Conservation (phyloP, 352 stramenopile genomes). For the Pelagophyceae sp. region DNA sequence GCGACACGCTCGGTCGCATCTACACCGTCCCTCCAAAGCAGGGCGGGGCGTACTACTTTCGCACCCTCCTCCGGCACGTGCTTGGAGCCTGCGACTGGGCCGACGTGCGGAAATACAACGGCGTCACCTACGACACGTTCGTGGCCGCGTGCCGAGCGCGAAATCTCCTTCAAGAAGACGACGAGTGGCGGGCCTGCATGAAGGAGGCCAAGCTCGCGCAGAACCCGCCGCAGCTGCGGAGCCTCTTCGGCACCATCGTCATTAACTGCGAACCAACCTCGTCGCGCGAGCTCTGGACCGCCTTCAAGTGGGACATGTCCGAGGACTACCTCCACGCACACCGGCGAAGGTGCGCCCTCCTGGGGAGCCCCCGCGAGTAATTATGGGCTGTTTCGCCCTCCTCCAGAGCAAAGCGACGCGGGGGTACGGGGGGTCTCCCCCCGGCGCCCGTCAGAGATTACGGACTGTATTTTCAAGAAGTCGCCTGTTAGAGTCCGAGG, state of each 20-base stretch:
- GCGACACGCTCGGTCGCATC: neutral
- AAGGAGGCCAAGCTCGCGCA: neutral
- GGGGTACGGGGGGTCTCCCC: too few species aligned
- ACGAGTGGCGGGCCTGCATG: neutral
- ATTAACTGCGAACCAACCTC: neutral
- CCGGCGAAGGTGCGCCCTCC: too few species aligned
- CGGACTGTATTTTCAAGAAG: too few species aligned
- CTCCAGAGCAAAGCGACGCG: too few species aligned
- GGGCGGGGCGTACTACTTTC: neutral
- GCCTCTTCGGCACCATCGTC: neutral
- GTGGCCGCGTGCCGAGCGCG: neutral
- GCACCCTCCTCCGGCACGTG: neutral
- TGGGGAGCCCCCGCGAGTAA: too few species aligned
- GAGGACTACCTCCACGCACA: neutral
- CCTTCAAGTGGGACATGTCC: neutral
- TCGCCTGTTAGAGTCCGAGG: too few species aligned
- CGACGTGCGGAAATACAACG: neutral
- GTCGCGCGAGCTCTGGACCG: neutral
- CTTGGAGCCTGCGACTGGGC: neutral
- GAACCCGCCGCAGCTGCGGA: neutral
- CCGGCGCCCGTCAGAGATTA: too few species aligned
- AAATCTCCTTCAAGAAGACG: neutral
- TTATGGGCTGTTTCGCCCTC: too few species aligned
- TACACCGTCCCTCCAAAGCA: neutral
- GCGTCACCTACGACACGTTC: neutral